Percentiles rank a stretch among this genome's conserved stretches.
phyloP scores from a whole-genome alignment of 139 green algal species.

The Chlamydomonas sp. region DNA sequence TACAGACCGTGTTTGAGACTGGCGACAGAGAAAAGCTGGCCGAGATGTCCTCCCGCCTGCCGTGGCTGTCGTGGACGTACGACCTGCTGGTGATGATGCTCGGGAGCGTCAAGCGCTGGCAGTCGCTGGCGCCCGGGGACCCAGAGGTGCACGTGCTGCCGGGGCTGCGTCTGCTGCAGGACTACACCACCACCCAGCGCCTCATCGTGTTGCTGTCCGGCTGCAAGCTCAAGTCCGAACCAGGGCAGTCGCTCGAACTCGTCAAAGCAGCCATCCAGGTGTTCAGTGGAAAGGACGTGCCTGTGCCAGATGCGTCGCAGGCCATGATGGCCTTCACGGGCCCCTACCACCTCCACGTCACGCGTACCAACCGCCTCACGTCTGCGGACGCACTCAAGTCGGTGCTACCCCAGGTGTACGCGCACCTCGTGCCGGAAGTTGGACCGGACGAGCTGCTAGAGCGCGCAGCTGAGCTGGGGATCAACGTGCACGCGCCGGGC shows the following conservation, averaged over 20 bases:
- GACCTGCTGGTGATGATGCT: neutral
- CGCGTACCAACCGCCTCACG: neutral
- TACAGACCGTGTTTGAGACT: neutral
- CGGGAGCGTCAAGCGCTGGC: neutral
- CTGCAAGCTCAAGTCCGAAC: too few relatives aligned
- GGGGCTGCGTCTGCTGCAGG: slow-evolving; percentile 3
- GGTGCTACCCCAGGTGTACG: neutral
- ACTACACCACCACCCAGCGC: neutral
- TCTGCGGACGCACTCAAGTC: neutral
- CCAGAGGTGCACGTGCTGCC: neutral
- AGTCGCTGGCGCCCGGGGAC: neutral
- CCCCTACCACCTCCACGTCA: slow-evolving; percentile 8
- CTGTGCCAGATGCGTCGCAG: too few relatives aligned
- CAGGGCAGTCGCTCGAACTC: too few relatives aligned
- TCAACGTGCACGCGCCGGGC: too few relatives aligned
- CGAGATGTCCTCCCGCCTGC: neutral
- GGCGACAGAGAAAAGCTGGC: neutral
- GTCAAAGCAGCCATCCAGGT: too few relatives aligned
- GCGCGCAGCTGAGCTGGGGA: neutral
- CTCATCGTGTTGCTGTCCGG: too few relatives aligned
- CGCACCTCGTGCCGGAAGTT: neutral
- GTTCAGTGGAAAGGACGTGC: too few relatives aligned
- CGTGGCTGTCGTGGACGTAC: neutral
- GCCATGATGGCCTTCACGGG: neutral
- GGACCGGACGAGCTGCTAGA: neutral